Base-by-base conservation (phyloP, 768 basidiomycete species). In the Clitopilus hobsonii region DNA sequence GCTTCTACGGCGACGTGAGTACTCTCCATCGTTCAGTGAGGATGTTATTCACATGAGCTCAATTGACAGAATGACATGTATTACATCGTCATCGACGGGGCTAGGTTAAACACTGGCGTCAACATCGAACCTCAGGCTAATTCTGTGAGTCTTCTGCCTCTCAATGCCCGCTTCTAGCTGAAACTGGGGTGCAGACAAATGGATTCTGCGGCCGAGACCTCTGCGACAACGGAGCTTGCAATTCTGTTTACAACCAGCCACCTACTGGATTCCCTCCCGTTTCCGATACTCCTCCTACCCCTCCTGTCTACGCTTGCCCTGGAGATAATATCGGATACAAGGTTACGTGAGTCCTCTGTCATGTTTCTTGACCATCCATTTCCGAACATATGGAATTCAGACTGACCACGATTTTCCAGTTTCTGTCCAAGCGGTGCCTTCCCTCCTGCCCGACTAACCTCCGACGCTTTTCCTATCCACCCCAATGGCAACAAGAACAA, bases 81-180 rank as follows among this genome's bases (percentile, higher is more conserved):
- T 52, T 72, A 70, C 51, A 62, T 70, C 20, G 62, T 68, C 27
- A 58, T 62, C 41, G 69, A 72, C 49, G 58, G 58, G 7, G 51
- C 29, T 13, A 26, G 61, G 51, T 59, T 69, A 57, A 71, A 70
- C 51, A 62, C 59, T 14, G 68, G 63, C 7, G 53, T 70, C 29
- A 60, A 38, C 18, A 63, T 70, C 28, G 51, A 54, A 4, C 66
- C 68, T 24, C 16, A 52, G 1, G 59, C 64, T 28, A 54, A 49
- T 10, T 49, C 56, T 13, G 61, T 61, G 23, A 56, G 59, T 51
- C 24, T n/a, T 38, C 14, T n/a, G 14, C 8, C 22, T 8, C 45
- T 25, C n/a, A 22, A 36, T 14, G 36, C n/a, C 16, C n/a, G 20
- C 22, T n/a, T 38, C 20, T 22, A 18, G 53, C 38, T 36, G 2